Evolutionary conservation across 2,329 filamentous ascomycete species (phyloP), one percentile per base, ranked within the genome.

Genomic region (Fusarium dlaminii): DNA sequence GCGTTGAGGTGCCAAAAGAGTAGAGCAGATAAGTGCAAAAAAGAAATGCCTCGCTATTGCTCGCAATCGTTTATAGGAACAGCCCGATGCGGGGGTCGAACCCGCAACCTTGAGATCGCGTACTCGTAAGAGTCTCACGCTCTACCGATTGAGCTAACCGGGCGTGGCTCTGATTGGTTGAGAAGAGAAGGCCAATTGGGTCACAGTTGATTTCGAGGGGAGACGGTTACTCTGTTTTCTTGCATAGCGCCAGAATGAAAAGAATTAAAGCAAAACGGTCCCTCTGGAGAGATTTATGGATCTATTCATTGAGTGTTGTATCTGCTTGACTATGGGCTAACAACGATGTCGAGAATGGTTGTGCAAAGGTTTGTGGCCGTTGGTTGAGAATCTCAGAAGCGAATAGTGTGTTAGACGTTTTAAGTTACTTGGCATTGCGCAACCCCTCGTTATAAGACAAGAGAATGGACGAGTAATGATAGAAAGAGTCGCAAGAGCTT

Each of bases 101-200:
- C 87, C 85, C 85, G 84, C 85, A 87, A 84, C 85, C 86, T 87
- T 86, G 84, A 87, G 86, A 86, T 87, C 61, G 75, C 66, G 76
- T 70, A 77, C 77, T 79, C 74, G 14, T 87, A 87, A 88, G 89
- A 91, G 90, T 90, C 89, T 90, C 86, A 90, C 89, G 89, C 89
- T 91, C 89, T 91, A 90, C 76, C 79, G 78, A 80, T 80, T 78
- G 77, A 80, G 75, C 77, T 78, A 79, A 78, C 75, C 77, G 82
- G 80, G 81, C 80, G 80, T 82, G 81, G 18, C 62, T 71, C 68
- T 72, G 56, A 66, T 73, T 72, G 52, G 65, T 43, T 62, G 24
- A 17, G 3, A 8, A 1, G 3, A 0, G 7, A 13, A 1, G 8
- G 1, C 14, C 11, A 62, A 43, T 43, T 36, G 30, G 37, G 20